Evolutionary conservation across 2,329 filamentous ascomycete species (phyloP).

Genomic region (Domatiomyces globalis): DNA sequence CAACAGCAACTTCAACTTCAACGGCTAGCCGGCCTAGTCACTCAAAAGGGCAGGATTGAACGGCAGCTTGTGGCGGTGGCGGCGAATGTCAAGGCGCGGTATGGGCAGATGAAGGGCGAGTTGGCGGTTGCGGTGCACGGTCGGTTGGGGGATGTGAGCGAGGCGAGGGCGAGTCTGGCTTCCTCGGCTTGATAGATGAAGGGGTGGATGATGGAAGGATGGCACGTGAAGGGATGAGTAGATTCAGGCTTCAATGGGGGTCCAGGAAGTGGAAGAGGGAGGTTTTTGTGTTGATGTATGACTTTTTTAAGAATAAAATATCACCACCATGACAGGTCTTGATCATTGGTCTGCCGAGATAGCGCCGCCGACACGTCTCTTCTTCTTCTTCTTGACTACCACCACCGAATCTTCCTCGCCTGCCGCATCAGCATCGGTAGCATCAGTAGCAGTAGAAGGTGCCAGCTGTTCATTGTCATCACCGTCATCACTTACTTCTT

Average conservation of each 20-base stretch:
- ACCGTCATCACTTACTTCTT: neutral
- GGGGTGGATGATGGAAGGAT: no score
- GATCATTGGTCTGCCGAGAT: neutral
- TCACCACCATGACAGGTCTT: no score
- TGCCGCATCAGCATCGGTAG: no score
- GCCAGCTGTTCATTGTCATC: neutral
- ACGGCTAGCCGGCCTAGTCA: conserved; percentile 5
- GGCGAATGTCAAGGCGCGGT: conserved; percentile 8
- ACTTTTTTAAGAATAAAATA: no score
- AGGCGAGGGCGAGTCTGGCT: neutral
- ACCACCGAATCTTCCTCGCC: neutral
- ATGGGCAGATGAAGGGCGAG: conserved; percentile 6
- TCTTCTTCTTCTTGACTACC: neutral
- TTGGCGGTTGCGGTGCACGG: conserved; percentile 10
- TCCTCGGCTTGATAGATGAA: neutral
- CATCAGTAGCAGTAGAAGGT: neutral
- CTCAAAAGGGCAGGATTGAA: conserved; percentile 9
- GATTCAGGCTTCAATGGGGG: no score
- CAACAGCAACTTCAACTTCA: neutral
- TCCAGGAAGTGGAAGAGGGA: no score
- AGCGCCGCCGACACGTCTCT: neutral
- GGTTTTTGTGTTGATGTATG: no score
- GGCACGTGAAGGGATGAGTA: no score
- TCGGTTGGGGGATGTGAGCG: conserved; percentile 7
- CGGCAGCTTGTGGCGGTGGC: conserved; percentile 5